Conservation (phyloP, 345 rosid genomes). For the Arabidopsis thaliana region DNA sequence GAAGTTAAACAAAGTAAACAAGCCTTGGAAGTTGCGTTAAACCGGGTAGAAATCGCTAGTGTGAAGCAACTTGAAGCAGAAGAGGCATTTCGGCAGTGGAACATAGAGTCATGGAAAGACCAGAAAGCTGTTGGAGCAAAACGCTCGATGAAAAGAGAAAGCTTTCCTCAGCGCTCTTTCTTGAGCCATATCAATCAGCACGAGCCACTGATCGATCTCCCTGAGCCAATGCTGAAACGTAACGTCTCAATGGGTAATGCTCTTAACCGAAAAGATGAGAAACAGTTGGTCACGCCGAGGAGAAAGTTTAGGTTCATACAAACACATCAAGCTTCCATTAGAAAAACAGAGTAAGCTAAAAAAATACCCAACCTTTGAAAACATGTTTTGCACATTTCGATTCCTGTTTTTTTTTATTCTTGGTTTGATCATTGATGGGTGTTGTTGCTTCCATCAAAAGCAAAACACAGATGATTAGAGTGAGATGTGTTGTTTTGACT, state of each 20-base stretch:
- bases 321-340: conserved; percentile 63
- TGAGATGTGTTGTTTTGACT: conserved; percentile 2
- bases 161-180: conserved; percentile 49
- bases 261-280: conserved; percentile 69
- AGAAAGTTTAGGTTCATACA: conserved; percentile 87
- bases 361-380: conserved; percentile 45
- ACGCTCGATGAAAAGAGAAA: conserved; percentile 39
- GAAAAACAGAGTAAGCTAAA: conserved; percentile 67
- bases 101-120: conserved; percentile 54
- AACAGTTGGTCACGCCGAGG: conserved; percentile 58
- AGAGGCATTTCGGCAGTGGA: conserved; percentile 73
- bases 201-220: conserved; percentile 37
- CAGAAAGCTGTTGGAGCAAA: conserved; percentile 39
- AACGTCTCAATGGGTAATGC: conserved; percentile 82
- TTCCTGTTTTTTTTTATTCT: not conserved
- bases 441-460: conserved; percentile 33
- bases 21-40: conserved; percentile 71
- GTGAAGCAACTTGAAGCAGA: conserved; percentile 80
- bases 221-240: conserved; percentile 54
- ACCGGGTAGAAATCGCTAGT: conserved; percentile 66
- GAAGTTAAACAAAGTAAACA: conserved; percentile 74
- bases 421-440: conserved; percentile 31
- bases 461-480: conserved; percentile 19
- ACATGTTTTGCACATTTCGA: conserved; percentile 10
- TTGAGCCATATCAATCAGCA: conserved; percentile 46